Base-by-base conservation (phyloP, 768 basidiomycete species). In the Aureoboletus auriporus region DNA sequence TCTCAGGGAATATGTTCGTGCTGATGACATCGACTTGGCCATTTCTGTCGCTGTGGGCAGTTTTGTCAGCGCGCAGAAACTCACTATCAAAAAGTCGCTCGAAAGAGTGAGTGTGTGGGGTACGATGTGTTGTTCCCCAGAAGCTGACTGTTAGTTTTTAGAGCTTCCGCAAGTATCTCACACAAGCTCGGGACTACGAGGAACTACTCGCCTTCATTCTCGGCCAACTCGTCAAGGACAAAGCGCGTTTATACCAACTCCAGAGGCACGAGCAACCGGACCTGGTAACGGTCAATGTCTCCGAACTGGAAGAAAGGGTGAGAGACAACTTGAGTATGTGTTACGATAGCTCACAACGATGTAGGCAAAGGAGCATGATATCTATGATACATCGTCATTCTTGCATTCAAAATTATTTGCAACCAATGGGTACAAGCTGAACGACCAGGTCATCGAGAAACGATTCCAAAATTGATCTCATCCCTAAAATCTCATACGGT, bases 151-250 rank as follows among this genome's bases (percentile, higher is more conserved):
- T 53, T 29, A 6, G 42, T 42, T 39, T 50, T 42, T 52, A 96
- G 92, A 84, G 92, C 46, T 97, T 96, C 85, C 81, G 95, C 53
- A 98, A 97, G 70, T 99, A 99, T 69, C 80, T 99, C 39, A 93
- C 93, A 20, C 91, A 94, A 62, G 89, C 93, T 10, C 86, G 86
- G 50, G 96, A 99, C 61, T 89, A 96, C 69, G 96, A 98, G 63
- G 96, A 99, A 65, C 69, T 99, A 50, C 77, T 98, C 31, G 80
- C 93, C 1, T 99, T 96, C 80, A 73, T 98, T 56, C 84, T 99
- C 30, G 96, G 96, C 29, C 85, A 91, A 49, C 72, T 98, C 40
- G 76, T 97, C 66, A 98, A 97, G 68, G 93, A 96, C 59, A 89
- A 87, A 63, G 92, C 87, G 8, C 83, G 93, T 28, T 78, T 89